Evolutionary conservation across 768 basidiomycete genomes (phyloP).

Genomic region (Xanthoconium stramineum): DNA sequence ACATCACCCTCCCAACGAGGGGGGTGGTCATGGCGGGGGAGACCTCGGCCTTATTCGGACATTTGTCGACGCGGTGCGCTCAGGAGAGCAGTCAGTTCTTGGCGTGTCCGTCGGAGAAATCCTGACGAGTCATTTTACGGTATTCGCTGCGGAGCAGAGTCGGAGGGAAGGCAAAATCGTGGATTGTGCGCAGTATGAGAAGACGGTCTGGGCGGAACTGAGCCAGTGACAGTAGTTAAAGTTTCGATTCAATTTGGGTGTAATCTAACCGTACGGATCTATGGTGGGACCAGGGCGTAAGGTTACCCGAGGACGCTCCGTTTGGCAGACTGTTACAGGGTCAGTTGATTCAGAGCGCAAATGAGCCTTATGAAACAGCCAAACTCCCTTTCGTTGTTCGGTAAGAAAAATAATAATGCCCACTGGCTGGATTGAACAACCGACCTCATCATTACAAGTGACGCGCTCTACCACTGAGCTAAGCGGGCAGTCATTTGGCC

Average conservation of each 20-base stretch:
- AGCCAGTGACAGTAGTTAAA: not conserved
- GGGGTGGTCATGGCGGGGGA: conserved; percentile 81
- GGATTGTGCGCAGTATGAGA: conserved; percentile 66
- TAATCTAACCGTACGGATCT: not conserved
- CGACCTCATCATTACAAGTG: conserved; percentile 45
- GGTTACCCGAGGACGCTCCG: not conserved
- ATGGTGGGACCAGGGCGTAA: not conserved
- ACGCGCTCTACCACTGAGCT: conserved; percentile 47
- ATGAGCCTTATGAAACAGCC: no score
- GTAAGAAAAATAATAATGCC: conserved; percentile 23
- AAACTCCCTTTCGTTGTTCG: no score
- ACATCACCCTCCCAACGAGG: conserved; percentile 51
- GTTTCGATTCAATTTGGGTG: no score
- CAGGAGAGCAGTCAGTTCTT: conserved; percentile 57
- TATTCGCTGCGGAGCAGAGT: conserved; percentile 85
- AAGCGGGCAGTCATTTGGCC: conserved; percentile 26
- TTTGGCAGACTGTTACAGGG: no score
- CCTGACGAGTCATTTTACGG: conserved; percentile 74
- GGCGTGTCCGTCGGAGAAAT: conserved; percentile 69
- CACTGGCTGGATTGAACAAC: conserved; percentile 46
- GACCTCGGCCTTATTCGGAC: conserved; percentile 72
- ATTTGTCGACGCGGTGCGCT: conserved; percentile 74
- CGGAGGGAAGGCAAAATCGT: conserved; percentile 66
- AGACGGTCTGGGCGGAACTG: conserved; percentile 38
- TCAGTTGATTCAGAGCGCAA: no score